Evolutionary conservation across 345 rosid species (phyloP), one percentile per base, ranked within the genome.

Genomic region (Eutrema japonicum): DNA sequence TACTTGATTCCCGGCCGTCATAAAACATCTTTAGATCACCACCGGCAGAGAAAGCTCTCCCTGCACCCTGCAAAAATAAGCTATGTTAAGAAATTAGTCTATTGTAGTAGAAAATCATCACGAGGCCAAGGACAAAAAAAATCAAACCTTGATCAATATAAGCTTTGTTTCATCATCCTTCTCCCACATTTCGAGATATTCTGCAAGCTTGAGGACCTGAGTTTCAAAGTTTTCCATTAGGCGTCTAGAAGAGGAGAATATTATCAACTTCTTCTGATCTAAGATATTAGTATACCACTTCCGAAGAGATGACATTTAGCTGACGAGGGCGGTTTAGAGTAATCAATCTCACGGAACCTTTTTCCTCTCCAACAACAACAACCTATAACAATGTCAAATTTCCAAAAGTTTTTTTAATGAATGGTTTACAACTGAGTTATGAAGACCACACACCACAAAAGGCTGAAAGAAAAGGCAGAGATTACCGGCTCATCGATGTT

Each of bases 41-140:
- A 65, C 98, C 98, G 1, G 98, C 98, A 13, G 98, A 94, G 78
- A 91, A 94, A 71, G 95, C 97, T 37, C 96, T 82, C 3, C 97
- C 97, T 36, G 86, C 85, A 74, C 97, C 98, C 98, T 93, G 75
- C 29, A 76, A 8, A 73, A 27, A 37, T 47, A 41, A 42, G 26
- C 51, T 12, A 48, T 32, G 61, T 33, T 65, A 16, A 33, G 42
- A 49, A 7, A 71, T 3, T 5, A 57, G 35, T 14, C 37, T 38
- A 27, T 8, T 9, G 43, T 30, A 49, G 64, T 42, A 48, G 22
- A 41, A 40, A 32, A 32, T 6, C 43, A 70, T 30, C 38, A 66
- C 4, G 49, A 41, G 41, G 50, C 13, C 41, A 52, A 65, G 46
- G 45, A 42, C 26, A 22, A 4, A 12, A 50, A 42, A 60, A 29